Evolutionary conservation across 257 asterid genomes (phyloP).

Genomic region (Cruciata laevipes): DNA sequence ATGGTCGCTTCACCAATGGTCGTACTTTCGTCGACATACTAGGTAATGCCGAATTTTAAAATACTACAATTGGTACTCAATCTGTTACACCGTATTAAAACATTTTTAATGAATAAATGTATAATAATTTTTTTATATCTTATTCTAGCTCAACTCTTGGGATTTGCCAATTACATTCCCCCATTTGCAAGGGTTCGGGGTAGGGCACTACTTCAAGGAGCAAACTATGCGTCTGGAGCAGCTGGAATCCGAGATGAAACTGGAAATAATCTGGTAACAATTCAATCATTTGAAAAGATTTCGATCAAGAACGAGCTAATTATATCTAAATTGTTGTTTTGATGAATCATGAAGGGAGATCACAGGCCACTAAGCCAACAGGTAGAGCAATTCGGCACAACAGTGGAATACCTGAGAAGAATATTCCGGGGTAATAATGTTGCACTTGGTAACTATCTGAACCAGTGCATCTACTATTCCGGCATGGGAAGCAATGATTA

Average conservation of each 20-base stretch:
- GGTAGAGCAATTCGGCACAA: slow-evolving; percentile 49
- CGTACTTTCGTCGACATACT: slow-evolving; percentile 73
- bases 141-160: slow-evolving; percentile 73
- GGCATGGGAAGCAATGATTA: slow-evolving; percentile 94
- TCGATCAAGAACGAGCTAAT: too few species aligned
- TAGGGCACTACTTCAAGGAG: slow-evolving; percentile 51
- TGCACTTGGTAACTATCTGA: slow-evolving; percentile 46
- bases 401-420: slow-evolving; percentile 50
- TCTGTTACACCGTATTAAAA: too few species aligned
- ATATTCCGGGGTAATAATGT: slow-evolving; percentile 48
- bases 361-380: slow-evolving; percentile 76
- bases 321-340: too few species aligned
- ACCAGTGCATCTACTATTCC: slow-evolving; percentile 64
- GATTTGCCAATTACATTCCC: slow-evolving; percentile 67
- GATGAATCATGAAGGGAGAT: slow-evolving; percentile 42
- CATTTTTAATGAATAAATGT: too few species aligned
- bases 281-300: too few species aligned
- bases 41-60: neutral
- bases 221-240: slow-evolving; percentile 85
- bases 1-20: slow-evolving; percentile 87
- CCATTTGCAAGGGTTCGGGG: slow-evolving; percentile 56
- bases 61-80: too few species aligned
- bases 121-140: too few species aligned
- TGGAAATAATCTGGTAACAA: slow-evolving; percentile 67
- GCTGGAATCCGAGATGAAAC: slow-evolving; percentile 89